Evolutionary conservation across 345 rosid genomes (phyloP), one percentile per base, ranked within the genome.

Genomic region (Eucalyptus sp.): DNA sequence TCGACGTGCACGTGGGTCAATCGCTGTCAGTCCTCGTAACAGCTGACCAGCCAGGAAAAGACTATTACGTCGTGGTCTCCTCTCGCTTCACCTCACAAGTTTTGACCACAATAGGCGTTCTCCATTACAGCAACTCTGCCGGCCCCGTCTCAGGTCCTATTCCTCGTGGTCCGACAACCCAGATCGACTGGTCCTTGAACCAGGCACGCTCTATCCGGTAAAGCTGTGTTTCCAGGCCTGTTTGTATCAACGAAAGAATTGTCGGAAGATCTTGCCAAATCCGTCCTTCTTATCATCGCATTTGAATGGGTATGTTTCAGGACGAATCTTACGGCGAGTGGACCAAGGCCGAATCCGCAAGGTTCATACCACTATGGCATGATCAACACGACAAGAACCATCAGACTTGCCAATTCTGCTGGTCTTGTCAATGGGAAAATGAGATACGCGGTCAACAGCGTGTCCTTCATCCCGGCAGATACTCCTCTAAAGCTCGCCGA

Each of bases 341-440:
- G 95, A 87, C 95, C 95, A 13, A 92, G 95, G 88, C 95, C 95
- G 50, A 93, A 93, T 86, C 95, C 95, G 8, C 95, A 93, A 83
- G 95, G 95, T 4, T 92, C 95, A 24, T 93, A 93, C 93, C 95
- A 93, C 79, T 93, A 93, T 80, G 95, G 95, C 20, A 87, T 92
- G 91, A 90, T 93, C 86, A 93, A 93, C 91, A 91, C 91, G n/a
- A 92, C 91, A 20, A 92, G 91, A 89, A 93, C 95, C 46, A 89
- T 93, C 88, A 87, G 88, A 11, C 66, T 93, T 31, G 92, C 89
- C 25, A 93, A 79, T 87, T 91, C 92, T 62, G 95, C 93, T 12
- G 94, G 92, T 13, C 91, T 68, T 29, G 90, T 93, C 37, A 90
- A 90, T n/a, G 93, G 93, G 66, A 93, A 93, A 91, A 94, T 92